A percentile compares a stretch with the other conserved stretches of the same genome.
These are phyloP conservation scores for Xerocomus spinulosus DNA, from an alignment of 768 basidiomycete species.

Conservation along the genomic window DNA sequence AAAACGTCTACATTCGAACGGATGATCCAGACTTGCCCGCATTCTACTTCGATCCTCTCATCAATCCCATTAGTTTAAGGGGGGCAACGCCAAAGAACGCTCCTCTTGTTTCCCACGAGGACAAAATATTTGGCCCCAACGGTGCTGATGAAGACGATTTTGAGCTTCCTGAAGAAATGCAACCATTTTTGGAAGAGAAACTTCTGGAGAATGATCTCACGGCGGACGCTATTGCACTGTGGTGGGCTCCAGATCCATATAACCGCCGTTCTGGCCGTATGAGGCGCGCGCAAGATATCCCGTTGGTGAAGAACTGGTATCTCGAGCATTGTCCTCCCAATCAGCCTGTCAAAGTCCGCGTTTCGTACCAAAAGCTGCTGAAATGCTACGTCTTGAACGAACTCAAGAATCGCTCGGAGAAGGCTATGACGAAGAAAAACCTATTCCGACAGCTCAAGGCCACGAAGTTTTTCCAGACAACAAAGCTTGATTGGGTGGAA, in stretches of 20 bases:
- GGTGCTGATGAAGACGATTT: conserved; percentile 84
- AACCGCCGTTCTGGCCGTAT: conserved; percentile 87
- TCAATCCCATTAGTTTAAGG: conserved; percentile 94
- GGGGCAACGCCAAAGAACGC: conserved; percentile 80
- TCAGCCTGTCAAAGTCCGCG: conserved; percentile 96
- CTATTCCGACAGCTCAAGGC: conserved; percentile 92
- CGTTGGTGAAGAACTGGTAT: conserved; percentile 98
- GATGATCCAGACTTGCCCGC: conserved; percentile 99
- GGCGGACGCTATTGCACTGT: conserved; percentile 94
- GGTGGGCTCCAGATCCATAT: conserved; percentile 99
- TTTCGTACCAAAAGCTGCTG: conserved; percentile 96
- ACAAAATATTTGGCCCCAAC: conserved; percentile 86
- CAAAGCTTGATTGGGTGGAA: conserved; percentile 97
- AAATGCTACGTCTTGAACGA: conserved; percentile 97
- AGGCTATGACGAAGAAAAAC: conserved; percentile 98
- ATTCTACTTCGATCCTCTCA: conserved; percentile 98
- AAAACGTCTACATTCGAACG: conserved; percentile 98
- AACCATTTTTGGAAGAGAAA: conserved; percentile 77
- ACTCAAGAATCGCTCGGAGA: conserved; percentile 81
- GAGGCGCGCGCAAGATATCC: conserved; percentile 92
- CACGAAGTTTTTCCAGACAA: conserved; percentile 99
- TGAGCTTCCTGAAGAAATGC: conserved; percentile 69
- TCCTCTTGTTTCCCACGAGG: conserved; percentile 83
- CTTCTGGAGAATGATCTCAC: conserved; percentile 86
- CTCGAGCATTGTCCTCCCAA: conserved; percentile 96